phyloP scores from a whole-genome alignment of 2,329 filamentous ascomycete genomes.

The Penicillium sp. region DNA sequence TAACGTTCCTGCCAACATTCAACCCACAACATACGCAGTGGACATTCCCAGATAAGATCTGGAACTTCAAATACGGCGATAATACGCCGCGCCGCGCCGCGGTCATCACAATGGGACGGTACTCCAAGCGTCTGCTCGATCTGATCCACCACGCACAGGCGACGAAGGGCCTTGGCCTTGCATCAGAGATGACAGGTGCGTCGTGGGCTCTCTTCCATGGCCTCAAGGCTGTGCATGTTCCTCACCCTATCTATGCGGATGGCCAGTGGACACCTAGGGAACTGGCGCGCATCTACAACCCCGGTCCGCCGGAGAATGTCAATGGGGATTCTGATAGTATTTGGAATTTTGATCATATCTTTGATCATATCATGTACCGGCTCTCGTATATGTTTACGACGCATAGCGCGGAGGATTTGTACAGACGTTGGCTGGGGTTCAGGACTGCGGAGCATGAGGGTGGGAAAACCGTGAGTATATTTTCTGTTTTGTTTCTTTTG shows the following conservation, averaged over 20 bases:
- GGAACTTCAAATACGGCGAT: slow-evolving; percentile 20
- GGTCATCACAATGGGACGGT: slow-evolving; percentile 25
- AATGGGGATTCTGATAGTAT: slow-evolving; percentile 46
- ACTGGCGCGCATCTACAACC: slow-evolving; percentile 56
- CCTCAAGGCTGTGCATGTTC: slow-evolving; percentile 69
- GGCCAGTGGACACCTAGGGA: slow-evolving; percentile 56
- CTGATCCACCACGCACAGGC: slow-evolving; percentile 69
- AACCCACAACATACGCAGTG: slow-evolving; percentile 21
- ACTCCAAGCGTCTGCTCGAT: slow-evolving; percentile 19
- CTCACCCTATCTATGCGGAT: slow-evolving; percentile 58
- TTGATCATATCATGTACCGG: slow-evolving; percentile 30
- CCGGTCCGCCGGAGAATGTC: slow-evolving; percentile 50
- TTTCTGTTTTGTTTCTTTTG: background rate
- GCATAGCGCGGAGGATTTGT: slow-evolving; percentile 49
- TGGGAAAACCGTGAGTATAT: slow-evolving; percentile 15
- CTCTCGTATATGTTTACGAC: slow-evolving; percentile 31
- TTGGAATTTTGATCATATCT: slow-evolving; percentile 31
- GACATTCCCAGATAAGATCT: slow-evolving; percentile 21
- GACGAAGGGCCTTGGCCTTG: slow-evolving; percentile 69
- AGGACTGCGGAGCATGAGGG: slow-evolving; percentile 19
- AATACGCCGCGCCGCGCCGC: slow-evolving; percentile 19
- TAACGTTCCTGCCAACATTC: slow-evolving; percentile 23
- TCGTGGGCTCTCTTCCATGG: slow-evolving; percentile 71
- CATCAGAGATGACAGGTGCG: slow-evolving; percentile 73
- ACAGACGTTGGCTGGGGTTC: slow-evolving; percentile 55